Conservation (phyloP, 345 rosid genomes). For the Euclidium syriacum region DNA sequence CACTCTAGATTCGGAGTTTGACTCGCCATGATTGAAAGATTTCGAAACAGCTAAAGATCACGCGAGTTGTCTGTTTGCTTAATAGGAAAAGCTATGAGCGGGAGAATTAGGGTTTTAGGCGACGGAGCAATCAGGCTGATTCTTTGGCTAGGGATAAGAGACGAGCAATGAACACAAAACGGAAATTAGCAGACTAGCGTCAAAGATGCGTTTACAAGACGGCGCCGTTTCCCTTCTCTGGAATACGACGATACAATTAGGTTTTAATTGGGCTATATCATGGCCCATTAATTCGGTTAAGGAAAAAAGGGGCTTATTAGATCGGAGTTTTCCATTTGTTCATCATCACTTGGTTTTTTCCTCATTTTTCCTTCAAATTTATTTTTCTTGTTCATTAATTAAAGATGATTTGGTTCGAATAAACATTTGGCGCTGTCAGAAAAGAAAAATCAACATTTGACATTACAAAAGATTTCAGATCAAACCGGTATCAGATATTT, state of each 20-base stretch:
- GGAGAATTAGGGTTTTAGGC: constrained; percentile 30
- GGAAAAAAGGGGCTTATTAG: no score
- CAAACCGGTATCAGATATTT: not conserved
- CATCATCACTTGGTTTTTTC: no score
- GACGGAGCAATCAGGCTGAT: constrained; percentile 10
- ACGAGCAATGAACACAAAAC: not conserved
- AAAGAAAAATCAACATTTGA: not conserved
- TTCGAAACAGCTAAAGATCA: not conserved
- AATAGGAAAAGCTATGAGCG: not conserved
- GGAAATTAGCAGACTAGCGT: not conserved
- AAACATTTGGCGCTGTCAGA: not conserved
- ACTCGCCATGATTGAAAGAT: constrained; percentile 39
- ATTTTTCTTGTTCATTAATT: not conserved
- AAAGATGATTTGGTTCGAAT: not conserved
- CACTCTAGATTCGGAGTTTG: constrained; percentile 81
- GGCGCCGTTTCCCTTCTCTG: not conserved
- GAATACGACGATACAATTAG: not conserved
- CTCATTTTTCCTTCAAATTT: no score
- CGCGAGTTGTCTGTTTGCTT: not conserved
- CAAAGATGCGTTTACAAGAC: not conserved
- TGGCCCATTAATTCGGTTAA: no score
- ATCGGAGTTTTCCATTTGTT: no score
- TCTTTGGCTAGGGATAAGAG: constrained; percentile 11
- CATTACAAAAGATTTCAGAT: not conserved
- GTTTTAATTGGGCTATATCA: not conserved